A percentile compares a stretch with the other conserved stretches of the same genome.
Conservation (phyloP, 1,284 basidiomycete genomes). For the Pseudozyma hubeiensis region DNA sequence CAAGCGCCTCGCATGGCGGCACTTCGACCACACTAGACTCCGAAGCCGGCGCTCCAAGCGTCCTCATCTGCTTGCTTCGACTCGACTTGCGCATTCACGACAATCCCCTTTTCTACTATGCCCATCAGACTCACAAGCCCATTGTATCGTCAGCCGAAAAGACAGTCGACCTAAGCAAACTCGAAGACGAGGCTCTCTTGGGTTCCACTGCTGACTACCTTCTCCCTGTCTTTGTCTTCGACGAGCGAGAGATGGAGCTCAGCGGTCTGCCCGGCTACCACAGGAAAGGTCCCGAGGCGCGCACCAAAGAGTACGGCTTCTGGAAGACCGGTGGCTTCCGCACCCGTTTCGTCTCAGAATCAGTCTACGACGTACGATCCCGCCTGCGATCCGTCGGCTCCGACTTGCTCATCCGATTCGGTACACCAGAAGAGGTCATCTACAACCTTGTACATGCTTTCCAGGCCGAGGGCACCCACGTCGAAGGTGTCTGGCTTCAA, state of each 20-base stretch:
- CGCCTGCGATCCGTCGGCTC: constrained; percentile 70
- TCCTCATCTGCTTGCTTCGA: constrained; percentile 61
- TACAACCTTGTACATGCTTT: constrained; percentile 53
- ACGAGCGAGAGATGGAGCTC: constrained; percentile 72
- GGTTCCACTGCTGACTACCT: constrained; percentile 70
- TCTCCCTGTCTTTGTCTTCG: constrained; percentile 73
- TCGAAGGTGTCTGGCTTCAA: constrained; percentile 65
- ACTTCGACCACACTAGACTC: constrained; percentile 25
- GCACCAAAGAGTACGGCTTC: constrained; percentile 70
- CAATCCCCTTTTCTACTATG: constrained; percentile 71
- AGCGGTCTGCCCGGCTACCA: constrained; percentile 70
- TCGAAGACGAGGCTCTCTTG: constrained; percentile 56
- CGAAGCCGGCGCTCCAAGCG: constrained; percentile 22
- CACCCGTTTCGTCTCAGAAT: constrained; percentile 71
- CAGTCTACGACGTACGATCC: constrained; percentile 71
- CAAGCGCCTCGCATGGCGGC: constrained; percentile 30
- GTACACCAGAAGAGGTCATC: constrained; percentile 70
- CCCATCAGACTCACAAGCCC: constrained; percentile 47
- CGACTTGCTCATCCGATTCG: constrained; percentile 72
- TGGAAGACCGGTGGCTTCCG: constrained; percentile 72
- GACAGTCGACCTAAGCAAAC: constrained; percentile 45
- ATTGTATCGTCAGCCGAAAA: constrained; percentile 35
- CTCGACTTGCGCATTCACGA: constrained; percentile 70
- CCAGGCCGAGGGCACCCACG: constrained; percentile 52
- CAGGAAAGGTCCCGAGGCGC: constrained; percentile 66